These are phyloP conservation scores for Rosa chinensis DNA, from an alignment of 306 rosid genomes.

Conservation along the genomic window DNA sequence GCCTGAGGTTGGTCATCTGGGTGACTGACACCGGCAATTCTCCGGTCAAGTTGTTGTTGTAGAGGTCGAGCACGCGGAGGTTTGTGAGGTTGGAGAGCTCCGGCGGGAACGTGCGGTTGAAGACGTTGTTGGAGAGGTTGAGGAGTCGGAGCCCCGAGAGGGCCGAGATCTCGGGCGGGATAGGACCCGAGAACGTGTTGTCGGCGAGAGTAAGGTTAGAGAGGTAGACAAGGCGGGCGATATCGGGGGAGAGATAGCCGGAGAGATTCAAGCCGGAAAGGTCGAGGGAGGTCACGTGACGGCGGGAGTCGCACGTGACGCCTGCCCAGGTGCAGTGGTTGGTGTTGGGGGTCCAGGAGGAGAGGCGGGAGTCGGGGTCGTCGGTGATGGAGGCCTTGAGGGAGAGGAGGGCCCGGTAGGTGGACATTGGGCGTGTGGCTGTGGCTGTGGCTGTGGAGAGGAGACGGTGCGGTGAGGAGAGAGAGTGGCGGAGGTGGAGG, in stretches of 20 bases:
- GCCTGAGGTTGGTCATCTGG: conserved; percentile 56
- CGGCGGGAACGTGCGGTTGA: conserved; percentile 67
- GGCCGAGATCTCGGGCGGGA: conserved; percentile 60
- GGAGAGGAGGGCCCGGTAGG: conserved; percentile 70
- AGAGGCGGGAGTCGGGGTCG: conserved; percentile 48
- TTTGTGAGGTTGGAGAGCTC: conserved; percentile 47
- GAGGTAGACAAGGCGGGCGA: conserved; percentile 60
- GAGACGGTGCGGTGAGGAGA: not conserved
- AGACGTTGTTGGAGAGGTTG: conserved; percentile 79
- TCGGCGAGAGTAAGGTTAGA: conserved; percentile 54
- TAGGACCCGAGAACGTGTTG: conserved; percentile 55
- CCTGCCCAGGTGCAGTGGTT: conserved; percentile 64
- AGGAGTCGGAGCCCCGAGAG: conserved; percentile 52
- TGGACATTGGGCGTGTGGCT: conserved; percentile 32
- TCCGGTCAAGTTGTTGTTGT: conserved; percentile 84
- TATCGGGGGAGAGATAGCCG: conserved; percentile 54
- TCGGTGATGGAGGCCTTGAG: conserved; percentile 48
- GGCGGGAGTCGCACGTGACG: conserved; percentile 68
- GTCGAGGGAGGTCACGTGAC: conserved; percentile 61
- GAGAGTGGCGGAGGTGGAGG: conserved; percentile 19
- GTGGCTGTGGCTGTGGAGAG: conserved; percentile 8
- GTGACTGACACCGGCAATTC: conserved; percentile 58
- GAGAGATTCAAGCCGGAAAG: conserved; percentile 56
- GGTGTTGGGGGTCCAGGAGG: conserved; percentile 67
- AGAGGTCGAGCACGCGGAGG: conserved; percentile 69